A percentile compares a stretch with the other conserved stretches of the same genome.
Conservation (phyloP, 2,329 filamentous ascomycete genomes). For the Cercospora sojina region DNA sequence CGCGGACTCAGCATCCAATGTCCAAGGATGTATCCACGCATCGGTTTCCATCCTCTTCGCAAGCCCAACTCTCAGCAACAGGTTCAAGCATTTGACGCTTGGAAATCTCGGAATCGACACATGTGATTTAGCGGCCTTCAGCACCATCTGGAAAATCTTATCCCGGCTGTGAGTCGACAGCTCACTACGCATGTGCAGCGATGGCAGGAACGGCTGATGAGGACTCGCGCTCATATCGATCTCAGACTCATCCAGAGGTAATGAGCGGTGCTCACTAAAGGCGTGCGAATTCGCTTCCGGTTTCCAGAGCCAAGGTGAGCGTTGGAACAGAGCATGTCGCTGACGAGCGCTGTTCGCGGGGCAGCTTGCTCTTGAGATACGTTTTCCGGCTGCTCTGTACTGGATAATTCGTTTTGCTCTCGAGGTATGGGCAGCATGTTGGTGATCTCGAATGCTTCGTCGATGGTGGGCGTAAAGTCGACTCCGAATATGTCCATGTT, state of each 20-base stretch:
- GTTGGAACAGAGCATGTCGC: slow-evolving; percentile 21
- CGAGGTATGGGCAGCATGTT: not conserved
- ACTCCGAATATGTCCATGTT: slow-evolving; percentile 22
- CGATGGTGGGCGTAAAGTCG: slow-evolving; percentile 26
- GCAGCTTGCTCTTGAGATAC: not conserved
- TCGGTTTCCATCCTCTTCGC: slow-evolving; percentile 37
- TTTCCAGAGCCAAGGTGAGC: slow-evolving; percentile 32
- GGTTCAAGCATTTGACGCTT: slow-evolving; percentile 34
- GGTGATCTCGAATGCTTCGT: slow-evolving; percentile 16
- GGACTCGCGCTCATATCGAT: slow-evolving; percentile 36
- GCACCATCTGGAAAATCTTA: slow-evolving; percentile 36
- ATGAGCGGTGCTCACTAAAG: slow-evolving; percentile 34
- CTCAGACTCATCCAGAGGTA: slow-evolving; percentile 33
- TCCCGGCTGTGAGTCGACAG: slow-evolving; percentile 31
- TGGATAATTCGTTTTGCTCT: not conserved
- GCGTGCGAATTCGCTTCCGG: slow-evolving; percentile 35
- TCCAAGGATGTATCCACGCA: slow-evolving; percentile 39
- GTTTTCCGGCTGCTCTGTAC: not conserved
- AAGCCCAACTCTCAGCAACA: slow-evolving; percentile 37
- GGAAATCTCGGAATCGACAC: slow-evolving; percentile 37
- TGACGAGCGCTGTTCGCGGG: not conserved
- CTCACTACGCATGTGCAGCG: slow-evolving; percentile 30
- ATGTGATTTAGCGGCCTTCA: slow-evolving; percentile 34
- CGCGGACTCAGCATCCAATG: slow-evolving; percentile 30
- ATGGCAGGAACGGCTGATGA: slow-evolving; percentile 32